Evolutionary conservation across 2,329 filamentous ascomycete species (phyloP), one percentile per base, ranked within the genome.

Genomic region (Orbilia javanica): DNA sequence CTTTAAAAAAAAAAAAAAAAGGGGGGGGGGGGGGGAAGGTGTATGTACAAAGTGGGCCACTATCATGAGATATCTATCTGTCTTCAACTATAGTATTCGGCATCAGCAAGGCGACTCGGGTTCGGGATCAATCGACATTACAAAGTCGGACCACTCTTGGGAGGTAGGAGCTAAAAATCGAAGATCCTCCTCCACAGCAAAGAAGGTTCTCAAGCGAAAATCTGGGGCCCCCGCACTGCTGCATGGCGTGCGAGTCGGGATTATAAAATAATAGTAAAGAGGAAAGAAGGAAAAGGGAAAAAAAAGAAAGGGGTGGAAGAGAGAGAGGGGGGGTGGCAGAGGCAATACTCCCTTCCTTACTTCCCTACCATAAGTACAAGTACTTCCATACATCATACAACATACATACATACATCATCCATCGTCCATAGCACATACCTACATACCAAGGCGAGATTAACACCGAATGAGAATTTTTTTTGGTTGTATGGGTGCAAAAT

Each of bases 191-290:
- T 55, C 63, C 60, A 52, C 44, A 72, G 57, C 18, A 48, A 63
- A 64, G 52, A 63, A 70, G 73, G 50, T 64, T 62, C 48, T 34
- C 57, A 77, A 77, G 73, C 73, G 73, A 77, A 60, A 77, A 77
- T 70, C 73, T 62, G 73, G 73, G 73, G 73, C 57, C 73, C 73
- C 73, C 73, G 73, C 73, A 77, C 69, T 67, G 71, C 69, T 67
- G 60, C 39, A 62, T 70, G 73, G 73, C 66, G 66, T 70, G 69
- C 69, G 60, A 73, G 57, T 73, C 69, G 69, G 69, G 69, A 66
- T 70, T 71, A 36, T 60, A 60, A 52, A 53, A 60, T 60, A 60
- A 20, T 44, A 34, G 31, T 34, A 44, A 18, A 18, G 18, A 44
- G n/a, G 15, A 44, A n/a, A n/a, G 15, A 44, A 44, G 8, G 13